Conservation (phyloP, 2,329 filamentous ascomycete species). For the Neonectria ditissima region DNA sequence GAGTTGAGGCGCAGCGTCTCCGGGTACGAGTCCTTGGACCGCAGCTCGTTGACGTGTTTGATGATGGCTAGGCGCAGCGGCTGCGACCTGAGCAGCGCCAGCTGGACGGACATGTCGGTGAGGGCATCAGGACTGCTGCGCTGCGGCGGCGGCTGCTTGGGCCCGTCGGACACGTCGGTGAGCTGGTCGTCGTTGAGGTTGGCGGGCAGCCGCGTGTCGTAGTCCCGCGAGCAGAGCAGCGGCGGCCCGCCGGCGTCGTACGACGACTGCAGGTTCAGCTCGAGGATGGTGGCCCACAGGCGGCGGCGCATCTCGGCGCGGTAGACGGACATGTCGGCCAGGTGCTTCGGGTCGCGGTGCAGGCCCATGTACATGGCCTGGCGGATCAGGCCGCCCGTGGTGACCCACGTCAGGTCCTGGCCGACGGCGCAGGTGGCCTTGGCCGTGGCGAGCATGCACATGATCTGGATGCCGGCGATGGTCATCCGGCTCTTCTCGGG, state of each 20-base stretch:
- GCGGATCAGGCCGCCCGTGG: constrained; percentile 62
- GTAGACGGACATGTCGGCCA: constrained; percentile 60
- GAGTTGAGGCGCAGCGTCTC: constrained; percentile 60
- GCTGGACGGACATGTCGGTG: constrained; percentile 62
- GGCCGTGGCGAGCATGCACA: constrained; percentile 64
- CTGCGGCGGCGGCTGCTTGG: constrained; percentile 26
- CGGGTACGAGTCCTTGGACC: constrained; percentile 57
- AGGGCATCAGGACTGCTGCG: constrained; percentile 31
- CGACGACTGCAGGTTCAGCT: constrained; percentile 64
- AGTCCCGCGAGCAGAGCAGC: constrained; percentile 59
- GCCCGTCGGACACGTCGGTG: constrained; percentile 50
- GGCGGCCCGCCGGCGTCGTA: constrained; percentile 64
- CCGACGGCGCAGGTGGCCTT: constrained; percentile 60
- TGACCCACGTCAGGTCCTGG: constrained; percentile 65
- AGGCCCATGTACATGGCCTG: constrained; percentile 69
- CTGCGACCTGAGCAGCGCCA: constrained; percentile 59
- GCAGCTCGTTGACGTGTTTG: constrained; percentile 60
- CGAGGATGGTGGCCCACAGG: constrained; percentile 67
- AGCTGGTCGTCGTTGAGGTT: constrained; percentile 67
- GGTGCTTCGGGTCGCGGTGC: constrained; percentile 65
- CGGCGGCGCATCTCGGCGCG: constrained; percentile 66
- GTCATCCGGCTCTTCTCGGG: constrained; percentile 63
- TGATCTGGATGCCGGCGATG: constrained; percentile 62
- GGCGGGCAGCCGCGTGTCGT: constrained; percentile 61
- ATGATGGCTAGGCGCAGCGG: constrained; percentile 58